Evolutionary conservation across 352 stramenopile species (phyloP), one percentile per base, ranked within the genome.

Genomic region (Peronosclerospora sorghi): DNA sequence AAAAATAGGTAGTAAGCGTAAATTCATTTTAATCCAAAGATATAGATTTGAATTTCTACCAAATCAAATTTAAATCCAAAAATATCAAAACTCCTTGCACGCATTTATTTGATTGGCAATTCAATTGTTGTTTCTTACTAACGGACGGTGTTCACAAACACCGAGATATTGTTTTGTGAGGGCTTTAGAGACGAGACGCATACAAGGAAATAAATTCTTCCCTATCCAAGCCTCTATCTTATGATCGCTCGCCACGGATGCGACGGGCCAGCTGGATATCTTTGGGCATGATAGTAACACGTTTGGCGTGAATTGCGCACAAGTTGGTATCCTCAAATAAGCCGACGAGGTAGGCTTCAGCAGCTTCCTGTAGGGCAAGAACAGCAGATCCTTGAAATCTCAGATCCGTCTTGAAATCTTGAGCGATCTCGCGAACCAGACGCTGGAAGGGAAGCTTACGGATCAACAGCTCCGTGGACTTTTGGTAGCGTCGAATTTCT

Each of bases 401-500:
- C 41, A 95, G 63, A 53, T 95, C 79, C 8, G 77, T 89, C 63
- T 86, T 94, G 63, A 84, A 84, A 53, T 88, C 73, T 50, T 86
- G 73, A 13, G 73, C 71, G 54, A 88, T 88, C 49, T 97, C 88
- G 35, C 88, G 75, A n/a, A n/a, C n/a, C n/a, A n/a, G n/a, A n/a
- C n/a, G n/a, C n/a, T n/a, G n/a, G n/a, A n/a, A n/a, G n/a, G 95
- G 95, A 15, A 98, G 75, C 67, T 96, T 94, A 41, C 95, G 88
- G 48, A 99, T 76, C 32, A 98, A 60, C 17, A 99, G 75, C 53
- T 98, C 92, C 8, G 95, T 98, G 41, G 73, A 96, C 46, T 83
- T 84, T 77, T 99, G 96, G 71, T 97, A 98, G 35, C 76, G 66
- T 54, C 95, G 76, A 59, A 99, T 99, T 65, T n/a, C n/a, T n/a